A percentile compares a stretch with the other conserved stretches of the same genome.
These are phyloP conservation scores for Caryopteris hybrid DNA, from an alignment of 305 asterid genomes.

Conservation along the genomic window DNA sequence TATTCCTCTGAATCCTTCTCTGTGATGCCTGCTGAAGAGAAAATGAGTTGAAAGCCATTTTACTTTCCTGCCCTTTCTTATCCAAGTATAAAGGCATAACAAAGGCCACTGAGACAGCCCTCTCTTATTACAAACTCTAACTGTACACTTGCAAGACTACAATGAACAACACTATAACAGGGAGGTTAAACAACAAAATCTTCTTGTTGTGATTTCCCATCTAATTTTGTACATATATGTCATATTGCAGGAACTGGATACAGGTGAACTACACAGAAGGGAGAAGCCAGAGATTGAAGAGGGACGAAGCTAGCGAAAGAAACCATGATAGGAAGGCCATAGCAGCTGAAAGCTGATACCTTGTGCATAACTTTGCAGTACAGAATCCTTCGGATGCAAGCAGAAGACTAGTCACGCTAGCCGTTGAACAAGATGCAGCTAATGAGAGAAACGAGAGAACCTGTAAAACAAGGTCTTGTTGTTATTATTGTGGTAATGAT, in stretches of 20 bases:
- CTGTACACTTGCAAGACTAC: constrained; percentile 37
- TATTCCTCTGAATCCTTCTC: too few relatives aligned
- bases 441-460: constrained; percentile 67
- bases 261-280: constrained; percentile 44
- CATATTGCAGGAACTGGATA: neutral
- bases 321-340: constrained; percentile 92
- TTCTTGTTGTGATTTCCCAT: constrained; percentile 6
- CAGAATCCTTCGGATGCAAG: constrained; percentile 55
- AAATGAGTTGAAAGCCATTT: neutral
- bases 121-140: constrained; percentile 17
- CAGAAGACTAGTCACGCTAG: constrained; percentile 63
- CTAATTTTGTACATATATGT: constrained; percentile 10
- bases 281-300: constrained; percentile 85
- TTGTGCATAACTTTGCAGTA: constrained; percentile 43
- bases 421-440: constrained; percentile 83
- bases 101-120: neutral
- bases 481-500: too few relatives aligned
- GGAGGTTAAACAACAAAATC: constrained; percentile 16
- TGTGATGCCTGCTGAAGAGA: too few relatives aligned
- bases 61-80: neutral
- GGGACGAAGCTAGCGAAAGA: constrained; percentile 61
- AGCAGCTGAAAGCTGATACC: constrained; percentile 78
- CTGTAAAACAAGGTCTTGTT: constrained; percentile 27
- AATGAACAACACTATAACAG: constrained; percentile 15
- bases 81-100: neutral